phyloP scores from a whole-genome alignment of 2,329 filamentous ascomycete genomes.

The Diplocarpon rosae region DNA sequence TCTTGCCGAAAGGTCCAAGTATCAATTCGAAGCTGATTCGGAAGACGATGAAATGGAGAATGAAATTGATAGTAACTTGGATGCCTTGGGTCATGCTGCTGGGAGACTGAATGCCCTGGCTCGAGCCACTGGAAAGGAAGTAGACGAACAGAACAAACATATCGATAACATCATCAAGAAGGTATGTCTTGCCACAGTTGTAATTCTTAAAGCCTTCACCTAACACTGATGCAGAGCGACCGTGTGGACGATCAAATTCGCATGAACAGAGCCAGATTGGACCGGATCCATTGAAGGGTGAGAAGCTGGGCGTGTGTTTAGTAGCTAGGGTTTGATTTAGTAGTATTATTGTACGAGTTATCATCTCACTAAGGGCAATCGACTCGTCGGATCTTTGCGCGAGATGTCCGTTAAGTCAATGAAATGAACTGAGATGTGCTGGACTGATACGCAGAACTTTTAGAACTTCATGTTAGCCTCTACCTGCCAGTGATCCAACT shows the following conservation, averaged over 20 bases:
- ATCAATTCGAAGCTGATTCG: constrained; percentile 55
- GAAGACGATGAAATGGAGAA: constrained; percentile 46
- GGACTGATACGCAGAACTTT: no score
- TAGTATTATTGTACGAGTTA: constrained; percentile 2
- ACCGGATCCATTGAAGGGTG: constrained; percentile 23
- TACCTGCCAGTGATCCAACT: no score
- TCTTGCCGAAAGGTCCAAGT: constrained; percentile 57
- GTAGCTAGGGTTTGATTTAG: no score
- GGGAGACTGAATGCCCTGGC: constrained; percentile 63
- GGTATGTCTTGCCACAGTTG: constrained; percentile 37
- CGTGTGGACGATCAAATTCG: constrained; percentile 71
- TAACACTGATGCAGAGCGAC: constrained; percentile 51
- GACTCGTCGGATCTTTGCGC: no score
- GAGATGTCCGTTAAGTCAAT: no score
- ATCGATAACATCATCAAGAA: constrained; percentile 70
- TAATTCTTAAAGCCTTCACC: constrained; percentile 18
- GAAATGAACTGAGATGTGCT: no score
- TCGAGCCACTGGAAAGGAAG: constrained; percentile 61
- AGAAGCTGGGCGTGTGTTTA: neutral
- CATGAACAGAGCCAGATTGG: constrained; percentile 53
- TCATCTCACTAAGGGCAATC: neutral
- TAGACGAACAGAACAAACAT: constrained; percentile 66
- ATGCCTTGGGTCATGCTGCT: constrained; percentile 49
- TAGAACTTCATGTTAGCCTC: no score
- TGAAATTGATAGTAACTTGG: constrained; percentile 57